A percentile compares a stretch with the other conserved stretches of the same genome.
Conservation (phyloP, 805 yeast genomes). For the Sporopachydermia lactativora region DNA sequence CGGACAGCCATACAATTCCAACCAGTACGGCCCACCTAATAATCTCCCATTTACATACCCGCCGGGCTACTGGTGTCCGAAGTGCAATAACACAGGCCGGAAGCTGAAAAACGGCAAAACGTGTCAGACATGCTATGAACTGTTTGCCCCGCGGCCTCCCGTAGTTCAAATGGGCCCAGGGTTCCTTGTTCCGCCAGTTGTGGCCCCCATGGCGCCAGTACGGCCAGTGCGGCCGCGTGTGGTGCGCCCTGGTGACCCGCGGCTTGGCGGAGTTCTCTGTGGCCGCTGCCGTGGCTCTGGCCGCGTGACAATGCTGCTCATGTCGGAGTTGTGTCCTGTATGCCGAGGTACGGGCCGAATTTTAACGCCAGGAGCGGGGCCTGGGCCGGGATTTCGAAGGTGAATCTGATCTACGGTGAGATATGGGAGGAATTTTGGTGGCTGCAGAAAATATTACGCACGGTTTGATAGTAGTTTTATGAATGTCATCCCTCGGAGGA, state of each 20-base stretch:
- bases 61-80: conserved; percentile 39
- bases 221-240: conserved; percentile 22
- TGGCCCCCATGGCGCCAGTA: conserved; percentile 13
- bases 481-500: no score
- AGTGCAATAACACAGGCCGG: conserved; percentile 65
- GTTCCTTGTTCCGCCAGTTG: conserved; percentile 12
- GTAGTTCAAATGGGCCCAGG: conserved; percentile 9
- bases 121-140: conserved; percentile 60
- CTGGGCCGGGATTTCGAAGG: no score
- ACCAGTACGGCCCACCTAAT: conserved; percentile 13
- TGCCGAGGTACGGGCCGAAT: conserved; percentile 61
- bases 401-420: no score
- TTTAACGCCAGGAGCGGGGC: background rate
- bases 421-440: no score
- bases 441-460: no score
- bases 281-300: conserved; percentile 64
- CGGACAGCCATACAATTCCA: conserved; percentile 6
- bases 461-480: no score
- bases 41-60: conserved; percentile 58
- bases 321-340: conserved; percentile 45
- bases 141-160: conserved; percentile 33
- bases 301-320: conserved; percentile 36
- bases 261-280: conserved; percentile 60
- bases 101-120: conserved; percentile 42
- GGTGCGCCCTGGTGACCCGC: conserved; percentile 67